Evolutionary conservation across 139 green algal genomes (phyloP).

Genomic region (Chlorella sorokiniana): DNA sequence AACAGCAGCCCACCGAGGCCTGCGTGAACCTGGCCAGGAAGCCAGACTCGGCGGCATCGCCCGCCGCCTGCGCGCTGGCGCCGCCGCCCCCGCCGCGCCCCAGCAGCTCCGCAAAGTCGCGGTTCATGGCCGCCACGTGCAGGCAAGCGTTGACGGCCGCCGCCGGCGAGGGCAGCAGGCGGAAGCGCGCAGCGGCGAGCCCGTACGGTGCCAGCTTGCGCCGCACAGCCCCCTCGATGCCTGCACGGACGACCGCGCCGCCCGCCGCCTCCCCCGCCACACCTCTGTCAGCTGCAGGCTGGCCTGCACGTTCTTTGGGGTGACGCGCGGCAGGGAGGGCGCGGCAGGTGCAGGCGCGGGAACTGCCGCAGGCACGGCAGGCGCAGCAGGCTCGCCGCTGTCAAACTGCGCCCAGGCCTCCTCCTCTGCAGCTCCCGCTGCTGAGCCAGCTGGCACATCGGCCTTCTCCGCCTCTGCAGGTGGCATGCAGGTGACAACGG

Average conservation of each 20-base stretch:
- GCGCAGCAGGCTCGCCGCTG: not conserved
- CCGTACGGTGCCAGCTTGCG: constrained; percentile 39
- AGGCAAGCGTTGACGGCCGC: constrained; percentile 35
- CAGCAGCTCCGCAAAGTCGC: constrained; percentile 23
- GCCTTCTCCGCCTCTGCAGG: constrained; percentile 25
- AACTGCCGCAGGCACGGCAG: not conserved
- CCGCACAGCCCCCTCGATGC: constrained; percentile 35
- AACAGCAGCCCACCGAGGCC: constrained; percentile 35
- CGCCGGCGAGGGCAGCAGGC: constrained; percentile 1
- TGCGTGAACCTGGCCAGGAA: constrained; percentile 32
- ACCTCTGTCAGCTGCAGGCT: constrained; percentile 44
- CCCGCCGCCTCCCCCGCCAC: constrained; percentile 27
- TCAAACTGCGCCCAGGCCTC: constrained; percentile 29
- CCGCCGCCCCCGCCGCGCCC: not conserved
- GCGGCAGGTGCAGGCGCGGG: not conserved
- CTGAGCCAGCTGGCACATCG: not conserved
- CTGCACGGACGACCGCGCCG: constrained; percentile 2
- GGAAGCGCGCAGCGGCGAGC: constrained; percentile 29
- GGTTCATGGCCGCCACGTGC: constrained; percentile 28
- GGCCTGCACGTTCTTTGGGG: constrained; percentile 30
- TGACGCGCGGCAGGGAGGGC: not conserved
- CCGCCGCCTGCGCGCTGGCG: not conserved
- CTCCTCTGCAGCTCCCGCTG: not conserved
- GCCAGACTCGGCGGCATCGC: not conserved
- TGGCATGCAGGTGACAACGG: not conserved